A percentile compares a stretch with the other conserved stretches of the same genome.
These are phyloP conservation scores for Aspergillus bridgeri DNA, from an alignment of 495 filamentous ascomycete genomes.

Conservation along the genomic window DNA sequence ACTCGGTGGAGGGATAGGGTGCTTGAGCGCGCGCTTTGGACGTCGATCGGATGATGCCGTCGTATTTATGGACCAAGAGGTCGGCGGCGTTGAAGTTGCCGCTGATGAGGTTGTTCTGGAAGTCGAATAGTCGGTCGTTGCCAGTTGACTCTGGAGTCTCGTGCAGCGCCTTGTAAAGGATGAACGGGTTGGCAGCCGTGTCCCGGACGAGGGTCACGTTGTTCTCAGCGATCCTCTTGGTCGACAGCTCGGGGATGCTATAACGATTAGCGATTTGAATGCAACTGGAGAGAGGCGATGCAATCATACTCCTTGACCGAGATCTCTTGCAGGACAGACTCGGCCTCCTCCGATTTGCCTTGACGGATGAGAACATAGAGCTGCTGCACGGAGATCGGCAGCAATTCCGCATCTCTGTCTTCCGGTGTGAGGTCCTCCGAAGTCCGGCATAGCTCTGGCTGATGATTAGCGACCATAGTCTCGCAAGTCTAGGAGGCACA, in stretches of 20 bases:
- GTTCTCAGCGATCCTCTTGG: conserved; percentile 71
- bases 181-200: conserved; percentile 67
- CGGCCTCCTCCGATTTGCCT: conserved; percentile 72
- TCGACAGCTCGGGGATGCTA: conserved; percentile 76
- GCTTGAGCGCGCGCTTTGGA: conserved; percentile 52
- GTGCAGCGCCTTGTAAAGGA: conserved; percentile 66
- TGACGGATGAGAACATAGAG: conserved; percentile 71
- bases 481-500: conserved; percentile 10
- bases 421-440: conserved; percentile 79
- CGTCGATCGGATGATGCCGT: conserved; percentile 67
- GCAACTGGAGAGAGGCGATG: not conserved
- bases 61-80: conserved; percentile 74
- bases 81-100: conserved; percentile 70
- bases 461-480: conserved; percentile 13
- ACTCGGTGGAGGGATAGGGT: conserved; percentile 52
- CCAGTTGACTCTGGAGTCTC: conserved; percentile 53
- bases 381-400: conserved; percentile 85
- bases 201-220: conserved; percentile 64
- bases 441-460: conserved; percentile 71
- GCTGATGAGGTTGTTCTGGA: conserved; percentile 63
- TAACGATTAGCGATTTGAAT: conserved; percentile 18
- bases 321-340: conserved; percentile 61
- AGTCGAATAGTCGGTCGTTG: conserved; percentile 72
- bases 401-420: conserved; percentile 76
- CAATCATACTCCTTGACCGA: conserved; percentile 57